Evolutionary conservation across 441 rosid species (phyloP), one percentile per base, ranked within the genome.

Genomic region (Eruca vesicaria): DNA sequence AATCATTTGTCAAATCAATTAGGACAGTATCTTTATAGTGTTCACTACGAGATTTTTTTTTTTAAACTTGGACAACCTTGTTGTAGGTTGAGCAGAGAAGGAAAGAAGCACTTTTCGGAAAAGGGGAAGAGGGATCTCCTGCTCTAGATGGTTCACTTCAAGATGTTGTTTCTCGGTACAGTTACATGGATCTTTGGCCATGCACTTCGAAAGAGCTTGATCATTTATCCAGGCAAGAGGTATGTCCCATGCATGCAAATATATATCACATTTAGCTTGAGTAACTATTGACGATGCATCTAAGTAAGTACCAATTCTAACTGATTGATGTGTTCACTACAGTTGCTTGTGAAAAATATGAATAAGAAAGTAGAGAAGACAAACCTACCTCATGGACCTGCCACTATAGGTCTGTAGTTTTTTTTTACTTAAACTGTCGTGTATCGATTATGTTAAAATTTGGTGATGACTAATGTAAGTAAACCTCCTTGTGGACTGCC

Each of bases 171-270:
- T 87, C 97, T 57, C 91, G 98, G 26, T 91, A 95, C 79, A 85
- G 94, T 80, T 95, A 84, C 87, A 95, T 91, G 99, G 99, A 90
- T 86, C 93, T 95, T 36, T 91, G 91, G 96, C 99, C 99, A 6
- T 90, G 98, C 84, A 84, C 91, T 79, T 84, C 95, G 33, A 86
- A 76, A 77, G 99, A 95, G 75, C 86, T 95, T 82, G 97, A 95
- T 82, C 90, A 89, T 80, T 84, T 93, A 81, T 85, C 94, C 66
- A 83, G 90, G 32, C 99, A 95, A 82, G 99, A 93, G 98, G 99
- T 95, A 90, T 63, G 16, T 61, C 56, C 73, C 48, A 53, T 72
- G 62, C 68, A 64, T 14, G 62, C 62, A 2, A 26, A n/a, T n/a
- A 31, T 11, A 48, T 67, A 45, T 21, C 16, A 9, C 65, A 63